Percentiles rank a stretch among this genome's conserved stretches.
phyloP scores from a whole-genome alignment of 352 stramenopile genomes.

The Phytophthora idaei region DNA sequence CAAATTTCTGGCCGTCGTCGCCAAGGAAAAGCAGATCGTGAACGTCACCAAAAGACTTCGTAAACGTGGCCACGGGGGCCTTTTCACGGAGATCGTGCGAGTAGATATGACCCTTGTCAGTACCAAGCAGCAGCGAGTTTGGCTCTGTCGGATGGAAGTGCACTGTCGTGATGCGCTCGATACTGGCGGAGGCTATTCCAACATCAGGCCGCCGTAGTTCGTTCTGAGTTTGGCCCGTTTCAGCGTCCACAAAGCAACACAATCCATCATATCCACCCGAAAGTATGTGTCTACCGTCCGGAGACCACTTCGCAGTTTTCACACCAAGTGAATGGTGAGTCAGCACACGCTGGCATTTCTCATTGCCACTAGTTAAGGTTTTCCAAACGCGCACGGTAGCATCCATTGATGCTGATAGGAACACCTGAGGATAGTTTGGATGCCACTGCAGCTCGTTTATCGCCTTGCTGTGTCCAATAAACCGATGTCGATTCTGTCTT shows the following conservation, averaged over 20 bases:
- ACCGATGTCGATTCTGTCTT: constrained; percentile 9
- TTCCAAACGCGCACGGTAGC: constrained; percentile 54
- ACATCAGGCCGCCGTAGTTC: constrained; percentile 10
- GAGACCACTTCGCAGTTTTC: constrained; percentile 61
- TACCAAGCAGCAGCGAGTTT: constrained; percentile 42
- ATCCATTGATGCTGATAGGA: constrained; percentile 73
- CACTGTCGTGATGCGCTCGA: constrained; percentile 42
- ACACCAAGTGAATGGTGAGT: constrained; percentile 47
- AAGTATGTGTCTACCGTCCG: constrained; percentile 46
- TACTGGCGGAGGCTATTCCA: constrained; percentile 1
- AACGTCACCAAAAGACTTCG: constrained; percentile 49
- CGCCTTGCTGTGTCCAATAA: constrained; percentile 40
- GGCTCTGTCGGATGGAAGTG: constrained; percentile 36
- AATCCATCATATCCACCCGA: constrained; percentile 53
- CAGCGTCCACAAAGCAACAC: constrained; percentile 36
- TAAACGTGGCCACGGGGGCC: constrained; percentile 12
- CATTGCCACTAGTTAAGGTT: constrained; percentile 1
- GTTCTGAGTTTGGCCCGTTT: constrained; percentile 31
- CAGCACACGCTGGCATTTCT: constrained; percentile 18
- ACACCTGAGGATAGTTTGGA: constrained; percentile 33
- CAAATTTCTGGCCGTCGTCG: constrained; percentile 34
- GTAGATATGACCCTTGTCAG: constrained; percentile 39
- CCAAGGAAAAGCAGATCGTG: constrained; percentile 64
- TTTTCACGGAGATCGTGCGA: constrained; percentile 45
- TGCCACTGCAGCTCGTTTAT: constrained; percentile 59